A percentile compares a stretch with the other conserved stretches of the same genome.
phyloP scores from a whole-genome alignment of 192 early-diverging fungal genomes.

The Dissophora globulifera region DNA sequence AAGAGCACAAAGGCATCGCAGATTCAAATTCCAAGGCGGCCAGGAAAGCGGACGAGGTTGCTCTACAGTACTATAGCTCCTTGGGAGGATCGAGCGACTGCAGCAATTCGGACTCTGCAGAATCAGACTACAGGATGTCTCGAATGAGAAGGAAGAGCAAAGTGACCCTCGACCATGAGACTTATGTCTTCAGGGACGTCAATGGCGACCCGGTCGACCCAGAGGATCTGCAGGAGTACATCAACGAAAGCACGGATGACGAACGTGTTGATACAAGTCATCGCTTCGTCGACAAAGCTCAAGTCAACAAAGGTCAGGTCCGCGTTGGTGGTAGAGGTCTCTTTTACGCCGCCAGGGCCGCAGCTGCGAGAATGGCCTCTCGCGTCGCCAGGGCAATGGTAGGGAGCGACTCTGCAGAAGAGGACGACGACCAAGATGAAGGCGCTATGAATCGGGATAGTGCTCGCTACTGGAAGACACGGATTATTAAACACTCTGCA shows the following conservation, averaged over 20 bases:
- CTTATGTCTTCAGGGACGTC: conserved; percentile 10
- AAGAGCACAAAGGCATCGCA: background rate
- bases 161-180: background rate
- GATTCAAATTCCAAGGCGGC: background rate
- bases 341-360: background rate
- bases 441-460: background rate
- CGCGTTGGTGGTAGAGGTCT: conserved; percentile 6
- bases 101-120: background rate
- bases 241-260: background rate
- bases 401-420: background rate
- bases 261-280: background rate
- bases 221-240: background rate
- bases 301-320: background rate
- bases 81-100: background rate
- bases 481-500: too few relatives aligned
- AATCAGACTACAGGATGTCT: background rate
- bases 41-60: conserved; percentile 7
- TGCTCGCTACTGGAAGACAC: too few relatives aligned
- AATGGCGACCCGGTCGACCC: background rate
- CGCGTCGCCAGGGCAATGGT: background rate
- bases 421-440: background rate
- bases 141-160: background rate
- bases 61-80: conserved; percentile 7
- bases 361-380: too few relatives aligned
- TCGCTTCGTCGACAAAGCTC: background rate